Conservation (phyloP, 805 yeast genomes). For the Ogataea pignaliae region DNA sequence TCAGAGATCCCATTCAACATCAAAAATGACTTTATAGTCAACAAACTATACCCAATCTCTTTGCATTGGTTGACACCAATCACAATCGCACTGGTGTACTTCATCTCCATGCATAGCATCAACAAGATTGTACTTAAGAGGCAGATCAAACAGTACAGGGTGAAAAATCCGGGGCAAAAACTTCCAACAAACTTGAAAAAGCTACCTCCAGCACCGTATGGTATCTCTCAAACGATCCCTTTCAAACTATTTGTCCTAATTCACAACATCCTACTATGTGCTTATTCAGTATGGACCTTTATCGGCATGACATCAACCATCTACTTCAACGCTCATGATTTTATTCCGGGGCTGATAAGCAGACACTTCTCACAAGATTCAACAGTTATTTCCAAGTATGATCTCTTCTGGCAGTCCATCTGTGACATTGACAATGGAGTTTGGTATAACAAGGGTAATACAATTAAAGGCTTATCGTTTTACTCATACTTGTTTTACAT, state of each 20-base stretch:
- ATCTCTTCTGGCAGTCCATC: conserved; percentile 54
- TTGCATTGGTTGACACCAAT: conserved; percentile 52
- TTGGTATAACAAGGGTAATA: conserved; percentile 35
- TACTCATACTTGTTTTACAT: conserved; percentile 66
- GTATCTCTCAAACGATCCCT: conserved; percentile 37
- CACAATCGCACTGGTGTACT: conserved; percentile 54
- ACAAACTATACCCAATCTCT: conserved; percentile 34
- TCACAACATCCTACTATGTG: conserved; percentile 59
- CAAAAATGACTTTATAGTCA: conserved; percentile 19
- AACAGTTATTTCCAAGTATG: conserved; percentile 22
- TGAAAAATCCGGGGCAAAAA: conserved; percentile 21
- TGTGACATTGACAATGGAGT: conserved; percentile 60
- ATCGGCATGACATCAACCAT: conserved; percentile 58
- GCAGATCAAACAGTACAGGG: conserved; percentile 34
- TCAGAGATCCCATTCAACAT: conserved; percentile 26
- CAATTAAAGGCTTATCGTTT: conserved; percentile 42
- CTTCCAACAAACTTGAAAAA: conserved; percentile 27
- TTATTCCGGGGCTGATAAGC: conserved; percentile 27
- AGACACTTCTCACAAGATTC: conserved; percentile 12
- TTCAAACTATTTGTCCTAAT: conserved; percentile 54
- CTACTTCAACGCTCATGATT: conserved; percentile 33
- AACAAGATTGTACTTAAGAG: conserved; percentile 46
- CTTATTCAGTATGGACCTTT: conserved; percentile 69
- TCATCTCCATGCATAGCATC: conserved; percentile 49
- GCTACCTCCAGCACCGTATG: conserved; percentile 51